Evolutionary conservation across 2,329 filamentous ascomycete species (phyloP), one percentile per base, ranked within the genome.

Genomic region (Colletotrichum somersetense): DNA sequence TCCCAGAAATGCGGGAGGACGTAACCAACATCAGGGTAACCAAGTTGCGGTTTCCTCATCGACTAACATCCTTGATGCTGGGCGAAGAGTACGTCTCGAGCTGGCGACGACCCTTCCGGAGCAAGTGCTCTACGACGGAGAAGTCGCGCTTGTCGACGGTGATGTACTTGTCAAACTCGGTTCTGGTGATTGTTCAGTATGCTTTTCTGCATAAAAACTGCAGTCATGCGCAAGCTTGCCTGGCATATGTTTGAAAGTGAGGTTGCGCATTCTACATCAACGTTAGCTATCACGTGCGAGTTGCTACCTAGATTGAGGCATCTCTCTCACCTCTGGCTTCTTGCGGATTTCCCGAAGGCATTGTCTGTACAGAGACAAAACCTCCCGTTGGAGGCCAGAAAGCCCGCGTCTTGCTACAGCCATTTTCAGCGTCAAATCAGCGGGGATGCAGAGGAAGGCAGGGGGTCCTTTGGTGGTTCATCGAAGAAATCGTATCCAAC

Each of bases 341-440:
- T 91, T 91, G 72, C 92, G 89, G 71, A 92, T 91, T 78, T 93
- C 93, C 72, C 95, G 90, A 35, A 99, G 85, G 78, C 96, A 98
- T 79, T 91, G 89, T 71, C 96, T 91, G 81, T 98, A 99, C 18
- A 99, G 89, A 44, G 91, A 87, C 63, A 98, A 82, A 4, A 98
- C 96, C 78, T 97, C 94, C 77, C 89, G 92, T 80, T 98, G 96
- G n/a, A 98, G 86, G 46, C 96, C 96, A 10, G 95, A 97, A 35
- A 95, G 85, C 77, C 90, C 73, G 18, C 72, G 59, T 53, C 62
- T 69, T 56, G 46, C 42, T 44, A 35, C 68, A 42, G 72, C 65
- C 73, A 75, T 75, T 10, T 16, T 61, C 40, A 42, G 11, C 52
- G 50, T 44, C 38, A 35, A 35, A 11, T 69, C 33, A 30, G 58